A percentile compares a stretch with the other conserved stretches of the same genome.
phyloP scores from a whole-genome alignment of 495 filamentous ascomycete genomes.

The Aspergillus saccharolyticus region DNA sequence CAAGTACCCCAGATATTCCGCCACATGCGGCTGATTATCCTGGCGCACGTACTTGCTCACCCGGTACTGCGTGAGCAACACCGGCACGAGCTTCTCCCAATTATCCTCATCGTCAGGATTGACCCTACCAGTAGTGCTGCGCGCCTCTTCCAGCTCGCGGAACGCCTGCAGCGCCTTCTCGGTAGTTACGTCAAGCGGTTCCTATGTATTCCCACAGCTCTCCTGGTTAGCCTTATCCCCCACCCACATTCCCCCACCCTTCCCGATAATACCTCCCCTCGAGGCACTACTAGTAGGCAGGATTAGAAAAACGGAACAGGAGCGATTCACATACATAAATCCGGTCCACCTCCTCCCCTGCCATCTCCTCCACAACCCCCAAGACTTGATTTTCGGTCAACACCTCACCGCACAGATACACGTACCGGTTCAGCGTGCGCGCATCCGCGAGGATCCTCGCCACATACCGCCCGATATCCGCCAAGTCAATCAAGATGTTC shows the following conservation, averaged over 20 bases:
- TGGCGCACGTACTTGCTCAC: conserved; percentile 30
- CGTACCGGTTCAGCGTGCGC: conserved; percentile 38
- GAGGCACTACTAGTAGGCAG: neutral
- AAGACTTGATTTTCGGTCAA: conserved; percentile 32
- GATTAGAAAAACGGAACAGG: conserved; percentile 6
- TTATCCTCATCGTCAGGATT: too few species aligned
- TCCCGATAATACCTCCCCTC: neutral
- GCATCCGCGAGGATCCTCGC: conserved; percentile 38
- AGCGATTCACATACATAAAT: conserved; percentile 25
- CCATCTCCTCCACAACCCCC: conserved; percentile 28
- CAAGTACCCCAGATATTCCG: conserved; percentile 43
- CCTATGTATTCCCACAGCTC: too few species aligned
- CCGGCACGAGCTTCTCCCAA: neutral
- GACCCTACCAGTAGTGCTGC: too few species aligned
- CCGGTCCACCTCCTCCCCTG: conserved; percentile 31
- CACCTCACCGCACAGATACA: conserved; percentile 34
- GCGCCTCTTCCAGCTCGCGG: too few species aligned
- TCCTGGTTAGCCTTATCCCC: neutral
- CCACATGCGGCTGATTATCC: conserved; percentile 41
- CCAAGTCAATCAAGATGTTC: conserved; percentile 31
- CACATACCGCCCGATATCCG: conserved; percentile 40
- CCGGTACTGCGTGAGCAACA: conserved; percentile 23
- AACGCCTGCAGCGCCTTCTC: too few species aligned
- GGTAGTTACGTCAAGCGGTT: too few species aligned
- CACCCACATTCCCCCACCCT: neutral